Conservation (phyloP, 164 flowering plant genomes). For the Piper betle region DNA sequence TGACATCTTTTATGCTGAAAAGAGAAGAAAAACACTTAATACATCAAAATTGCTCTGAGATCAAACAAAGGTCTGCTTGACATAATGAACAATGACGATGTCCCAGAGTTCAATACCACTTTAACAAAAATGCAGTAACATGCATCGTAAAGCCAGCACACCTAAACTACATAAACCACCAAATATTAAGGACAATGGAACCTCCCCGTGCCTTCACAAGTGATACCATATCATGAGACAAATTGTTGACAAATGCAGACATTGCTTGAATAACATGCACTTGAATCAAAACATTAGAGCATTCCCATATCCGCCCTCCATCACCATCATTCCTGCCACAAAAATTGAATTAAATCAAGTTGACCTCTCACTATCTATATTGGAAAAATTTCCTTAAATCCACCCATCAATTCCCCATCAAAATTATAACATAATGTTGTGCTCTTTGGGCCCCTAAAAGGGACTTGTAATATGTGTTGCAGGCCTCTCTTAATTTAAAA, state of each 20-base stretch:
- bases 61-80: background rate
- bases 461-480: too few species aligned
- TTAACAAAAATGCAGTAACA: background rate
- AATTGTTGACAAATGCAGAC: conserved; percentile 47
- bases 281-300: conserved; percentile 54
- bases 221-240: conserved; percentile 29
- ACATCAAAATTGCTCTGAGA: background rate
- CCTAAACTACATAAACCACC: background rate
- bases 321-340: conserved; percentile 22
- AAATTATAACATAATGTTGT: background rate
- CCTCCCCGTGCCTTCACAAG: conserved; percentile 39
- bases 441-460: too few species aligned
- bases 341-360: background rate
- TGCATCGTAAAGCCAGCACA: background rate
- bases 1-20: background rate
- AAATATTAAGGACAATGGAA: background rate
- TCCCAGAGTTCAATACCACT: background rate
- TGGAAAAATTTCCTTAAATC: too few species aligned
- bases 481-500: too few species aligned
- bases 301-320: conserved; percentile 46
- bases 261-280: conserved; percentile 55
- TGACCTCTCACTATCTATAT: too few species aligned
- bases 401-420: background rate
- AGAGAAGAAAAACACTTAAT: background rate
- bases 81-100: background rate